These are phyloP conservation scores for Rhinocladiella similis DNA, from an alignment of 2,329 filamentous ascomycete species.

Conservation along the genomic window DNA sequence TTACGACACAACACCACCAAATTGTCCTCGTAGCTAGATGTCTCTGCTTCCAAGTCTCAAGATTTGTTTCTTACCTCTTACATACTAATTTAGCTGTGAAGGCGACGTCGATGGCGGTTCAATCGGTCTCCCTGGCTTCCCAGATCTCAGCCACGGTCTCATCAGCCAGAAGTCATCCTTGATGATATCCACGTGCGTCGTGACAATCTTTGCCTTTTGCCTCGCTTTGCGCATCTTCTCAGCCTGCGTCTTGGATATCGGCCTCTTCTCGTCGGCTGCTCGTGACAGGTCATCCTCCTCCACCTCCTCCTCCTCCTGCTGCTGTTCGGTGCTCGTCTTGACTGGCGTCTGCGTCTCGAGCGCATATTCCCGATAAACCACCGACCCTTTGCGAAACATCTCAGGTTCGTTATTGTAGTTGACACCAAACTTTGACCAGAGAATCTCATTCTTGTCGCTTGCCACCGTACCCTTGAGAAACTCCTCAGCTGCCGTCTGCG, in stretches of 20 bases:
- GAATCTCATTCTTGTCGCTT: slow-evolving; percentile 91
- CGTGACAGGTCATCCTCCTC: slow-evolving; percentile 49
- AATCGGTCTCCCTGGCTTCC: slow-evolving; percentile 12
- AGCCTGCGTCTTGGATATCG: slow-evolving; percentile 66
- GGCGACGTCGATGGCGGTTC: neutral
- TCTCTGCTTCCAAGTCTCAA: no score
- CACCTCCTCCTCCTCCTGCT: slow-evolving; percentile 52
- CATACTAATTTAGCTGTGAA: no score
- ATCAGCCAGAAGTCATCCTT: slow-evolving; percentile 91
- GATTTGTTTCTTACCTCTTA: no score
- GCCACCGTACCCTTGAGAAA: slow-evolving; percentile 78
- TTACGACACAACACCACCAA: no score
- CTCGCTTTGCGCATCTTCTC: slow-evolving; percentile 82
- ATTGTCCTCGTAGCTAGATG: no score
- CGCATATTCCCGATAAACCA: slow-evolving; percentile 83
- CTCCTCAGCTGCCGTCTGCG: slow-evolving; percentile 75
- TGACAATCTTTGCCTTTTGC: slow-evolving; percentile 74
- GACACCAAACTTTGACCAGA: slow-evolving; percentile 84
- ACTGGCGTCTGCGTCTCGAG: slow-evolving; percentile 49
- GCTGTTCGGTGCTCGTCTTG: slow-evolving; percentile 31
- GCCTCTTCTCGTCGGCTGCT: slow-evolving; percentile 18
- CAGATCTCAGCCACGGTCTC: slow-evolving; percentile 69
- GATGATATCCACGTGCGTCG: slow-evolving; percentile 91
- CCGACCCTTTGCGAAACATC: slow-evolving; percentile 90
- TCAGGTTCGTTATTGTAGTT: slow-evolving; percentile 98